Conservation (phyloP, 2,329 filamentous ascomycete species). For the Alternaria consortialis region DNA sequence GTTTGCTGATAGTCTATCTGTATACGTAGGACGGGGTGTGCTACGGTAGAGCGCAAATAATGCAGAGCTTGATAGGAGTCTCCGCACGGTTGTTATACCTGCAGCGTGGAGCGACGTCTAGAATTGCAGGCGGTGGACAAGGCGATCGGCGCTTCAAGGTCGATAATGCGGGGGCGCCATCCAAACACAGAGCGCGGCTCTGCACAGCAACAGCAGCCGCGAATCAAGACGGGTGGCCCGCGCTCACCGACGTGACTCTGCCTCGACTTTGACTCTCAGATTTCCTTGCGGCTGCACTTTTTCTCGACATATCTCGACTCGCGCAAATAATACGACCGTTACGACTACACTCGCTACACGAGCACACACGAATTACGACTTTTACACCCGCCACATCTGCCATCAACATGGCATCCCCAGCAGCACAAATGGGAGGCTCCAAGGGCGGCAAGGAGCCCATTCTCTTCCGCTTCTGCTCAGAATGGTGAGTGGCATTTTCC, state of each 20-base stretch:
- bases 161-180: constrained; percentile 30
- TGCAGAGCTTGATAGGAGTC: constrained; percentile 10
- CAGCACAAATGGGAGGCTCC: constrained; percentile 45
- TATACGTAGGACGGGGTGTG: constrained; percentile 4
- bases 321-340: neutral
- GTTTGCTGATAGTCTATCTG: constrained; percentile 7
- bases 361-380: neutral
- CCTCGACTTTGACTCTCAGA: neutral
- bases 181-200: constrained; percentile 17
- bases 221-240: constrained; percentile 16
- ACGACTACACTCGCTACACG: constrained; percentile 1
- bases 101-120: constrained; percentile 18
- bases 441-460: constrained; percentile 72
- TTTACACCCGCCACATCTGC: neutral
- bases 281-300: neutral
- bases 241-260: constrained; percentile 7
- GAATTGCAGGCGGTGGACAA: constrained; percentile 19
- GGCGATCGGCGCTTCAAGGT: constrained; percentile 33
- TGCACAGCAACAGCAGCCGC: constrained; percentile 10
- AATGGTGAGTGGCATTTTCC: constrained; percentile 69
- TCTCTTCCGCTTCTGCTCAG: constrained; percentile 96
- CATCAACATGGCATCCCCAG: constrained; percentile 50
- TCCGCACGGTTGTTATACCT: constrained; percentile 4
- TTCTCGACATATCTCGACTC: neutral
- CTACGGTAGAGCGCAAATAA: neutral